These are phyloP conservation scores for Rutstroemia sp. DNA, from an alignment of 2,329 filamentous ascomycete genomes.

Conservation along the genomic window DNA sequence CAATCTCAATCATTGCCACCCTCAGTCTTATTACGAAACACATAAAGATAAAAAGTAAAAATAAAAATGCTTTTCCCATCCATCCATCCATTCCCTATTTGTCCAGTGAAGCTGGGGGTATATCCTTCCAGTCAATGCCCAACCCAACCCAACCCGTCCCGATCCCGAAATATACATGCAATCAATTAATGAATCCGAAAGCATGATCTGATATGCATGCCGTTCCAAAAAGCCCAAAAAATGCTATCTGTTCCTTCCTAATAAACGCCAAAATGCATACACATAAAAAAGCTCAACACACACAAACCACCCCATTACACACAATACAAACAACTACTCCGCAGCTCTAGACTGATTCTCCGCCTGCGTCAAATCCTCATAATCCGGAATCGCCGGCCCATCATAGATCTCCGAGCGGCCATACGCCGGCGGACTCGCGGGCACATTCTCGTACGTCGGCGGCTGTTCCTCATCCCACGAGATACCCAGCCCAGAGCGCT, in stretches of 20 bases:
- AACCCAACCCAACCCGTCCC: too few relatives aligned
- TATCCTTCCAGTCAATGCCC: not conserved
- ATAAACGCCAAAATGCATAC: not conserved
- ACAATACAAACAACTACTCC: too few relatives aligned
- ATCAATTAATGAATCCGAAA: not conserved
- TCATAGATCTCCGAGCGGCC: constrained; percentile 17
- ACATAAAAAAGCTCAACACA: not conserved
- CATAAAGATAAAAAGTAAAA: too few relatives aligned
- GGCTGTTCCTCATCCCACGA: constrained; percentile 96
- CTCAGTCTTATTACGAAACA: too few relatives aligned
- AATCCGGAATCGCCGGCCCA: constrained; percentile 25
- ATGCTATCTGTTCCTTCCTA: not conserved
- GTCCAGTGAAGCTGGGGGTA: not conserved
- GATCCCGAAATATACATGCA: too few relatives aligned
- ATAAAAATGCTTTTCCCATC: too few relatives aligned
- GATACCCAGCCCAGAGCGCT: constrained; percentile 88
- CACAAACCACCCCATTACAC: not conserved
- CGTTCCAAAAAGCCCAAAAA: not conserved
- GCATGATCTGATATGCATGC: not conserved
- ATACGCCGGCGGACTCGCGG: constrained; percentile 74
- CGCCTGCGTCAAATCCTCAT: constrained; percentile 19
- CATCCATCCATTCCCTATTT: too few relatives aligned
- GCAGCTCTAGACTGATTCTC: too few relatives aligned
- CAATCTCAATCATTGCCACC: too few relatives aligned
- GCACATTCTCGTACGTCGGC: constrained; percentile 89